Conservation (phyloP, 306 rosid genomes). For the Vigna unguiculata region DNA sequence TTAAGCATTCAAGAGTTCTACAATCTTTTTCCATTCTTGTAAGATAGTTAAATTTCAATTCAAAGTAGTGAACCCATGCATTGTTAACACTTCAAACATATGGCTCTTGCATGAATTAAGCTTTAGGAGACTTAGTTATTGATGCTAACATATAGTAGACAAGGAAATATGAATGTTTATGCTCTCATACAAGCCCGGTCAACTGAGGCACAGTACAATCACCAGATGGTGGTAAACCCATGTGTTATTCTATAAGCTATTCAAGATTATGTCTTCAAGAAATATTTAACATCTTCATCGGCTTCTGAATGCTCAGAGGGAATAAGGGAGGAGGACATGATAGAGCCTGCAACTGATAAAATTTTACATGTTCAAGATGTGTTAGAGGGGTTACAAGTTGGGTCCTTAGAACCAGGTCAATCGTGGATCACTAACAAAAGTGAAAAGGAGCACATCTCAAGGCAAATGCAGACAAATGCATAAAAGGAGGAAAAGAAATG, state of each 20-base stretch:
- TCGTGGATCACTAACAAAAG: no score
- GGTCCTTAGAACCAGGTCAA: no score
- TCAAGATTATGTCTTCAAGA: constrained; percentile 11
- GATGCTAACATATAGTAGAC: not conserved
- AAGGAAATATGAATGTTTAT: not conserved
- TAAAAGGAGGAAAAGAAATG: no score
- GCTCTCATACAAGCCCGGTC: not conserved
- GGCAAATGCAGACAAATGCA: no score
- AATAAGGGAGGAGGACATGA: no score
- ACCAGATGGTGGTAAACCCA: not conserved
- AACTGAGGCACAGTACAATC: not conserved
- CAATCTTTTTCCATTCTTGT: not conserved
- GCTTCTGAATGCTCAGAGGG: no score
- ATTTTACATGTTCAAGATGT: no score
- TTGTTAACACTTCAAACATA: not conserved
- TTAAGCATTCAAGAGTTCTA: not conserved
- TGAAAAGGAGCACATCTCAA: no score
- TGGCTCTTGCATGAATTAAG: not conserved
- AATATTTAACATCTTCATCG: not conserved
- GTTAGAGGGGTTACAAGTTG: no score
- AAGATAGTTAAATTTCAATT: not conserved
- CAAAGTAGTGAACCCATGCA: not conserved
- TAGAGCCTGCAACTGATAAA: no score
- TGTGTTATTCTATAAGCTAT: not conserved
- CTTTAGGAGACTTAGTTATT: not conserved